Evolutionary conservation across 495 filamentous ascomycete genomes (phyloP).

Genomic region (Lophiotrema nucula): DNA sequence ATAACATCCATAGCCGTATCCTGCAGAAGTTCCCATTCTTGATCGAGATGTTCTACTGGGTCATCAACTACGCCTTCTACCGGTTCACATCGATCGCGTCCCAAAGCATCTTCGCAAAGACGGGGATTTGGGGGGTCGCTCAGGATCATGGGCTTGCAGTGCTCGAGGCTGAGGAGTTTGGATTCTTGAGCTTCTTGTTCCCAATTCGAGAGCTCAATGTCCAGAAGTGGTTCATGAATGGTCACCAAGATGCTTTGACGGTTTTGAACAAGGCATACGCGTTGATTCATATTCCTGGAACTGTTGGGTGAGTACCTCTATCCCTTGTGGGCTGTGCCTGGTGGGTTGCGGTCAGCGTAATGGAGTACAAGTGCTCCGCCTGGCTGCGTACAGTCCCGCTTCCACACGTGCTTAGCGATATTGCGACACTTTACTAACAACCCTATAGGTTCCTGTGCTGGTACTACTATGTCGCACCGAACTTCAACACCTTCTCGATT

Average conservation of each 20-base stretch:
- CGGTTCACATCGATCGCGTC: constrained; percentile 59
- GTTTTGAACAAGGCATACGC: constrained; percentile 63
- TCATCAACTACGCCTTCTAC: constrained; percentile 66
- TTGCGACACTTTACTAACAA: background rate
- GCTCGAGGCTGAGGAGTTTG: constrained; percentile 60
- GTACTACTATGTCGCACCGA: constrained; percentile 63
- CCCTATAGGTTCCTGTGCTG: constrained; percentile 58
- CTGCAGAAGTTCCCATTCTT: constrained; percentile 38
- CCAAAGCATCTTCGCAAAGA: constrained; percentile 54
- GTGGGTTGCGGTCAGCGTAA: too few species aligned
- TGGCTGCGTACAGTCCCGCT: too few species aligned
- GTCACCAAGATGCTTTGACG: constrained; percentile 54
- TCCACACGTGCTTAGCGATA: background rate
- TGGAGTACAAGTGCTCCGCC: too few species aligned
- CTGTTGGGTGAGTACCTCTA: constrained; percentile 54
- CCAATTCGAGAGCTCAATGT: constrained; percentile 55
- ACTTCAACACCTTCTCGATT: constrained; percentile 53
- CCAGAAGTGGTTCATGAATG: constrained; percentile 60
- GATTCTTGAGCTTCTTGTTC: constrained; percentile 54
- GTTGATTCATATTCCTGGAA: constrained; percentile 65
- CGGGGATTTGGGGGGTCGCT: constrained; percentile 65
- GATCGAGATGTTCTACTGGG: constrained; percentile 39
- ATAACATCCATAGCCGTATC: constrained; percentile 57
- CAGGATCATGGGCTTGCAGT: constrained; percentile 62
- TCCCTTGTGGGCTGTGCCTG: too few species aligned